phyloP scores from a whole-genome alignment of 306 rosid genomes.

The Glycyrrhiza uralensis region DNA sequence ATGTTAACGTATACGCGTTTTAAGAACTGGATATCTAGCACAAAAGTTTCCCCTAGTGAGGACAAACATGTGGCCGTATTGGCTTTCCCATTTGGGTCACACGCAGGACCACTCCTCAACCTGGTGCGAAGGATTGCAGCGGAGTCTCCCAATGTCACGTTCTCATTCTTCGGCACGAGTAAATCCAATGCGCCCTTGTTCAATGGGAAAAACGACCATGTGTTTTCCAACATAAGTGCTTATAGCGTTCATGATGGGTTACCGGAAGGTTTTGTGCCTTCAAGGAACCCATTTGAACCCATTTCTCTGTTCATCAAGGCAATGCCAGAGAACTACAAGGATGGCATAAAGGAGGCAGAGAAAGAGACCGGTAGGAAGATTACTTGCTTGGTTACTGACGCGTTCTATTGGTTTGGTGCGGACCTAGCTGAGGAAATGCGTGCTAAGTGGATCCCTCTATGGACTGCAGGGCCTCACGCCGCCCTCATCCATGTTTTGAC shows the following conservation, averaged over 20 bases:
- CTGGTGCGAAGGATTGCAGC: slow-evolving; percentile 41
- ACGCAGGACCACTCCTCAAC: slow-evolving; percentile 57
- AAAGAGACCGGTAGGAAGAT: slow-evolving; percentile 26
- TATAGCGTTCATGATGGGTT: slow-evolving; percentile 54
- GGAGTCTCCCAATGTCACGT: slow-evolving; percentile 20
- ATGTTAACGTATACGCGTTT: too few relatives aligned
- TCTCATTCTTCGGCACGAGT: slow-evolving; percentile 59
- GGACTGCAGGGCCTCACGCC: slow-evolving; percentile 76
- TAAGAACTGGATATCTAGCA: not conserved
- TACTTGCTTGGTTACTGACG: slow-evolving; percentile 65
- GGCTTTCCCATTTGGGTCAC: slow-evolving; percentile 75
- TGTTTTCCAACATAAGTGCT: slow-evolving; percentile 25
- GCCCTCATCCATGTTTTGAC: slow-evolving; percentile 41
- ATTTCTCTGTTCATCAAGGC: slow-evolving; percentile 36
- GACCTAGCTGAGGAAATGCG: slow-evolving; percentile 46
- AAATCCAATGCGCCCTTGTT: slow-evolving; percentile 36
- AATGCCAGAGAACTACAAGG: slow-evolving; percentile 34
- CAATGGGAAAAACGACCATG: not conserved
- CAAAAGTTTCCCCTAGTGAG: fast-evolving
- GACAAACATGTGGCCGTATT: slow-evolving; percentile 53
- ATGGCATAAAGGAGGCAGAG: slow-evolving; percentile 36
- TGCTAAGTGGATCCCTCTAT: slow-evolving; percentile 69
- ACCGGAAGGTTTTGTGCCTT: slow-evolving; percentile 37
- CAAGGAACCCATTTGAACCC: slow-evolving; percentile 25
- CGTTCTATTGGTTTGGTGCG: slow-evolving; percentile 59